Base-by-base conservation (phyloP, 2,329 filamentous ascomycete genomes). In the Calycina marina region DNA sequence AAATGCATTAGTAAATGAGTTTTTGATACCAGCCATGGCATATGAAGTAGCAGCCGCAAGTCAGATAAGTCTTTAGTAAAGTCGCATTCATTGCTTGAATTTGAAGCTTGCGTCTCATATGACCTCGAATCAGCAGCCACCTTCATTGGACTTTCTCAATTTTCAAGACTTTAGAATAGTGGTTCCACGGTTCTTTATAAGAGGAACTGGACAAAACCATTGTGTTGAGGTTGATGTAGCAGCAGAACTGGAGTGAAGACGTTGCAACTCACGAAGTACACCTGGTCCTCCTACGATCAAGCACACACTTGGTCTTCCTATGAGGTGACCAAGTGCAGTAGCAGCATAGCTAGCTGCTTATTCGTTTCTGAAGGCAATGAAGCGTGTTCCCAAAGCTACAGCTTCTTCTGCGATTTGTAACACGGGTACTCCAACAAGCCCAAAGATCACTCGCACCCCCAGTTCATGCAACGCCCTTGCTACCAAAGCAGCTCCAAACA, bases 211-310 rank as follows among this genome's bases (percentile, higher is more conserved):
- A n/a, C n/a, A n/a, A n/a, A n/a, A n/a, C n/a, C n/a, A n/a, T n/a
- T n/a, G n/a, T n/a, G n/a, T n/a, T n/a, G n/a, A n/a, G n/a, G n/a
- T n/a, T n/a, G n/a, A n/a, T n/a, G n/a, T n/a, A n/a, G n/a, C n/a
- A n/a, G n/a, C n/a, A n/a, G n/a, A n/a, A n/a, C n/a, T n/a, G n/a
- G n/a, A n/a, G n/a, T n/a, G n/a, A n/a, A n/a, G n/a, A n/a, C n/a
- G n/a, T n/a, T n/a, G n/a, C n/a, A n/a, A n/a, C n/a, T n/a, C n/a
- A n/a, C n/a, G 68, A 14, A 72, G 51, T 10, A 72, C 63, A 14
- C 68, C 68, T 5, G 68, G 68, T 6, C 68, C 68, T 31, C 67
- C 68, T 3, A 72, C 67, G n/a, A 69, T 62, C 24, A 72, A 54
- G 45, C 66, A 71, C 6, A 72, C 62, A 3, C 66, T 69, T 4